Evolutionary conservation across 768 basidiomycete species (phyloP), one percentile per base, ranked within the genome.

Genomic region (Rhodosporidiobolus odoratus): DNA sequence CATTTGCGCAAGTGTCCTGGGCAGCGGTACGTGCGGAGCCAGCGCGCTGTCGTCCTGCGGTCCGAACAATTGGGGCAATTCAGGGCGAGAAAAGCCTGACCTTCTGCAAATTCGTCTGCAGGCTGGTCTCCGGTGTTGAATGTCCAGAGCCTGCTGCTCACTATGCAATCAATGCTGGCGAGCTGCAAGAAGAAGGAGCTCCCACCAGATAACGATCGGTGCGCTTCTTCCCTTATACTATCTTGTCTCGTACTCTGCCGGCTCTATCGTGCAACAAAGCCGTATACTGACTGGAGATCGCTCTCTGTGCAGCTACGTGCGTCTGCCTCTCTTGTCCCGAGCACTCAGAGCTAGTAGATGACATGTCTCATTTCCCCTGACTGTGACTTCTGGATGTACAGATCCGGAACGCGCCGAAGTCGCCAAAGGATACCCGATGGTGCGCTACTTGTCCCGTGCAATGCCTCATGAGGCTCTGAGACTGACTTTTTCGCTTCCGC

Each of bases 41-140:
- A n/a, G 7, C 7, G 2, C 12, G 48, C 48, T 35, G 53, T 30
- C 8, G 6, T 27, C 30, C 54, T 54, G 53, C 35, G 3, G 1
- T 17, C 7, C 40, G n/a, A n/a, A n/a, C n/a, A n/a, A n/a, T n/a
- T n/a, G n/a, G n/a, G n/a, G n/a, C n/a, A n/a, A n/a, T n/a, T n/a
- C n/a, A n/a, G n/a, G n/a, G n/a, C n/a, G n/a, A n/a, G n/a, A 2
- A 15, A 7, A 9, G 32, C 1, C 37, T 50, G 37, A 62, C 10
- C 27, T 10, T 41, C 16, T 17, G 16, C 21, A 2, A 35, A n/a
- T 30, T 53, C n/a, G n/a, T n/a, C 30, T n/a, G 34, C 85, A 75
- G 91, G 92, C 73, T 92, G 91, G 91, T 90, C 89, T 16, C 91
- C 90, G 0, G 90, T 91, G n/a, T 80, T 92, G 72, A 90, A 88